phyloP scores from a whole-genome alignment of 75 land plant genomes.

The Pinus taeda region DNA sequence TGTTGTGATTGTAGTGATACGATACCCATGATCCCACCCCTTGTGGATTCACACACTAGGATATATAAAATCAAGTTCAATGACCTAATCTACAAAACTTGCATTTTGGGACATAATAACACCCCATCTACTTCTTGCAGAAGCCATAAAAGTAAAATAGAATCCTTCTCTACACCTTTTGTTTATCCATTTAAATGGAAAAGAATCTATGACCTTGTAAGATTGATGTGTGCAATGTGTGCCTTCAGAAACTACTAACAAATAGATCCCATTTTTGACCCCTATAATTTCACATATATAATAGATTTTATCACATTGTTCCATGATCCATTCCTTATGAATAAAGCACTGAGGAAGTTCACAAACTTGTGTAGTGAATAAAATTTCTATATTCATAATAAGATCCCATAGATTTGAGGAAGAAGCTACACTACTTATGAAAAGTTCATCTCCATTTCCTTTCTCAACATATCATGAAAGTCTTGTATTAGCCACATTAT shows the following conservation, averaged over 20 bases:
- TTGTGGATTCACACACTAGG: slow-evolving; percentile 85
- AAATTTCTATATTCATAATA: slow-evolving; percentile 83
- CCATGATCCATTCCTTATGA: too few species aligned
- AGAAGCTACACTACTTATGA: slow-evolving; percentile 75
- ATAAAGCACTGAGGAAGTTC: slow-evolving; percentile 35
- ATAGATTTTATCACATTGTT: slow-evolving; percentile 68
- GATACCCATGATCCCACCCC: slow-evolving; percentile 47
- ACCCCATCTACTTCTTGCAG: too few species aligned
- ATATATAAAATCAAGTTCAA: background rate
- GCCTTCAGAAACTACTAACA: slow-evolving; percentile 86
- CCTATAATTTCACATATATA: slow-evolving; percentile 78
- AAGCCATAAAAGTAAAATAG: too few species aligned
- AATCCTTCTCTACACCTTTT: too few species aligned
- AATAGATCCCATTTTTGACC: slow-evolving; percentile 63
- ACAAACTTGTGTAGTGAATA: slow-evolving; percentile 67
- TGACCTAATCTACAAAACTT: too few species aligned
- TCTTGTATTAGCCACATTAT: slow-evolving; percentile 67
- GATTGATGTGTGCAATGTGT: background rate
- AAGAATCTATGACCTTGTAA: too few species aligned
- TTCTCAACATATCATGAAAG: slow-evolving; percentile 68
- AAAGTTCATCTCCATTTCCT: slow-evolving; percentile 76
- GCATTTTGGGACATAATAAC: too few species aligned
- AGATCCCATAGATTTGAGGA: slow-evolving; percentile 72
- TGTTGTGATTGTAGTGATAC: slow-evolving; percentile 42
- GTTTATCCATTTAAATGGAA: too few species aligned